phyloP scores from a whole-genome alignment of 257 asterid species.

The Plantago ovata region DNA sequence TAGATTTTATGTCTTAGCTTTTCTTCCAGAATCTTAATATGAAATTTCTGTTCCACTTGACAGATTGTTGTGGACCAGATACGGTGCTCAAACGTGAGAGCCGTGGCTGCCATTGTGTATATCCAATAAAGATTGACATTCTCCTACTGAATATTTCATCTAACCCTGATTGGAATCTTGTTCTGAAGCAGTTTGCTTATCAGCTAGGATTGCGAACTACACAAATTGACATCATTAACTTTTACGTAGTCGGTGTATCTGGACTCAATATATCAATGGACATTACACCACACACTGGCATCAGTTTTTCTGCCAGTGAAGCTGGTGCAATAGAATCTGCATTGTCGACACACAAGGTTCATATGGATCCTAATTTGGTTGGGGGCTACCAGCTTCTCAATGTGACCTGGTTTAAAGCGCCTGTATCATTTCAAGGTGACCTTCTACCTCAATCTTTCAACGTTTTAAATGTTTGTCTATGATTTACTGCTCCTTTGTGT shows the following conservation, averaged over 20 bases:
- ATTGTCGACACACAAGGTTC: slow-evolving; percentile 55
- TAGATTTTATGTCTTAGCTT: background rate
- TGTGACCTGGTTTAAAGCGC: slow-evolving; percentile 74
- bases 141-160: slow-evolving; percentile 81
- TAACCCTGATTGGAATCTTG: slow-evolving; percentile 71
- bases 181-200: slow-evolving; percentile 72
- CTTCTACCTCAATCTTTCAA: background rate
- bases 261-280: slow-evolving; percentile 95
- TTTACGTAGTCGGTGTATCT: slow-evolving; percentile 66
- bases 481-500: background rate
- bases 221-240: slow-evolving; percentile 90
- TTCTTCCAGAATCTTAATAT: slow-evolving; percentile 12
- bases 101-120: slow-evolving; percentile 78
- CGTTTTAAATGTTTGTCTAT: slow-evolving; percentile 2
- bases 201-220: slow-evolving; percentile 62
- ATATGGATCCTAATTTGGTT: slow-evolving; percentile 68
- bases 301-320: slow-evolving; percentile 65
- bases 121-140: slow-evolving; percentile 82
- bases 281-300: slow-evolving; percentile 66
- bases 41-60: slow-evolving; percentile 21
- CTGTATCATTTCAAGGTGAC: slow-evolving; percentile 65
- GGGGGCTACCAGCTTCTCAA: slow-evolving; percentile 79
- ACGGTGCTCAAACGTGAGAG: slow-evolving; percentile 75
- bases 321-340: slow-evolving; percentile 66
- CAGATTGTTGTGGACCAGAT: slow-evolving; percentile 89